Conservation (phyloP, 2,329 filamentous ascomycete genomes). For the Taxawa tesnikishii region DNA sequence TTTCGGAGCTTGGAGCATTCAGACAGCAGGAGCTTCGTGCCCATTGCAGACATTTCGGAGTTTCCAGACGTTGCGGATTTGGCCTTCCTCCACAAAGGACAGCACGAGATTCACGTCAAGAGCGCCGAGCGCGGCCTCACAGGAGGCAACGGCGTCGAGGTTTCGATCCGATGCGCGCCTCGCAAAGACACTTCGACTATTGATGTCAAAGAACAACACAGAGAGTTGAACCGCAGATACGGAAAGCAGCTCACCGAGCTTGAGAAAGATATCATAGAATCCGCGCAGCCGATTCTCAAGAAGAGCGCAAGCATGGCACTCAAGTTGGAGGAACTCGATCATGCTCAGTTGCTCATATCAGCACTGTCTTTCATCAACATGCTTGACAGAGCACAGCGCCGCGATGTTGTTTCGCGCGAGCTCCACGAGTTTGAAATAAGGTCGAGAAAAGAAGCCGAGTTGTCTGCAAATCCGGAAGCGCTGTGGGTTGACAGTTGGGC, state of each 20-base stretch:
- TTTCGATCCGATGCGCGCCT: not conserved
- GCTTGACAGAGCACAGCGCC: not conserved
- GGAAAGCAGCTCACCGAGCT: no score
- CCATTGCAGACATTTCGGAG: constrained; percentile 1
- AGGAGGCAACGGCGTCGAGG: constrained; percentile 6
- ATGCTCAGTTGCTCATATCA: not conserved
- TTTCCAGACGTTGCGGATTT: not conserved
- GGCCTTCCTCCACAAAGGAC: not conserved
- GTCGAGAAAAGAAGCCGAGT: no score
- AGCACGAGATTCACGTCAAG: not conserved
- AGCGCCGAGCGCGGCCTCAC: constrained; percentile 5
- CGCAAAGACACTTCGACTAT: no score
- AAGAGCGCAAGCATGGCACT: not conserved
- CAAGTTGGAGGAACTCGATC: not conserved
- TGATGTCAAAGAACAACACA: not conserved
- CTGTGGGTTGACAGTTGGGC: no score
- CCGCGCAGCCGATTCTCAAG: not conserved
- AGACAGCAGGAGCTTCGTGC: not conserved
- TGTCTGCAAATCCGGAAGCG: no score
- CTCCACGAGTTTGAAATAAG: no score
- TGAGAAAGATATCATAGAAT: not conserved
- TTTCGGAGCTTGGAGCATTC: constrained; percentile 8
- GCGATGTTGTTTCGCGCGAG: no score
- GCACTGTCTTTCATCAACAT: not conserved
- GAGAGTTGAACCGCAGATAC: no score